These are phyloP conservation scores for Phalaenopsis hybrid DNA, from an alignment of 116 monocot species.

Conservation along the genomic window DNA sequence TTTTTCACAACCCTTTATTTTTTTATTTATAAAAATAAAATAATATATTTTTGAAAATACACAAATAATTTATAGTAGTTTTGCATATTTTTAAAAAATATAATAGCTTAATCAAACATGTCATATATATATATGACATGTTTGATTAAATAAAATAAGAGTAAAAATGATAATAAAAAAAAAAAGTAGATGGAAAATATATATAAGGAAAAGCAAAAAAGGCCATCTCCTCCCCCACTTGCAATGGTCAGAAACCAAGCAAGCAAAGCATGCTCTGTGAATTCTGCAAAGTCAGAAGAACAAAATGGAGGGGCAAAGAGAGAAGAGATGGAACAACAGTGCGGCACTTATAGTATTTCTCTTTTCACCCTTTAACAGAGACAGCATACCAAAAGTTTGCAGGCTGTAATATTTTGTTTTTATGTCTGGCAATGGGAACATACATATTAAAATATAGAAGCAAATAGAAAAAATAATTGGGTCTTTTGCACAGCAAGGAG, in stretches of 20 bases:
- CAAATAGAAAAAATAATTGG: neutral
- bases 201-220: neutral
- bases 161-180: no score
- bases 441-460: slow-evolving; percentile 8
- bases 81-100: no score
- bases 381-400: slow-evolving; percentile 12
- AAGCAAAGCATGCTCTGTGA: slow-evolving; percentile 10
- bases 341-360: neutral
- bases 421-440: slow-evolving; percentile 18
- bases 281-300: neutral
- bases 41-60: no score
- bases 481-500: slow-evolving; percentile 6
- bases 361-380: slow-evolving; percentile 1
- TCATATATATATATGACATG: no score
- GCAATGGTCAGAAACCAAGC: neutral
- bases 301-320: neutral
- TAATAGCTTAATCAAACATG: no score
- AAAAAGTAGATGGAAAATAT: no score
- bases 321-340: neutral
- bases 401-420: slow-evolving; percentile 12
- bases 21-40: no score
- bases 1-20: no score
- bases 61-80: no score
- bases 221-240: no score
- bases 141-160: no score